Percentiles rank a stretch among this genome's conserved stretches.
phyloP scores from a whole-genome alignment of 768 basidiomycete genomes.

The Dentipellis sp. region DNA sequence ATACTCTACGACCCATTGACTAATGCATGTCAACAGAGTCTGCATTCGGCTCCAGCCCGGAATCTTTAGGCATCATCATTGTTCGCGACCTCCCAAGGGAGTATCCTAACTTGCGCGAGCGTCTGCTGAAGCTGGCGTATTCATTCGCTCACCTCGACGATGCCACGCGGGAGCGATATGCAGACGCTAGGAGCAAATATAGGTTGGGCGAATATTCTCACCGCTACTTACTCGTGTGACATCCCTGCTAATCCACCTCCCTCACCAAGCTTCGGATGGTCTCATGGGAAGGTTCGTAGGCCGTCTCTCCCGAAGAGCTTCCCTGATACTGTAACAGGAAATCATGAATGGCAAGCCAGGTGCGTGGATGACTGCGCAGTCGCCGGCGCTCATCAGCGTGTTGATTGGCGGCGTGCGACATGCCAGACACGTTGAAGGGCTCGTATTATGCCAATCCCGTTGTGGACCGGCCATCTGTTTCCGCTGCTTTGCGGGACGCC shows the following conservation, averaged over 20 bases:
- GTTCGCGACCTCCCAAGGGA: slow-evolving; percentile 69
- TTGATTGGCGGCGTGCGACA: background rate
- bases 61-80: slow-evolving; percentile 73
- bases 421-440: slow-evolving; percentile 75
- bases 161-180: slow-evolving; percentile 58
- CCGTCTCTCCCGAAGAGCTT: background rate
- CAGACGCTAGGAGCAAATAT: slow-evolving; percentile 63
- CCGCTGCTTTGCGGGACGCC: slow-evolving; percentile 38
- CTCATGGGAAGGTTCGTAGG: slow-evolving; percentile 72
- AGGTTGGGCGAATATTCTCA: slow-evolving; percentile 35
- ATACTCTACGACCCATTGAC: background rate
- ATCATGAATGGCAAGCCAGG: slow-evolving; percentile 93
- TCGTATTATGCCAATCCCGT: slow-evolving; percentile 90
- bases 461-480: slow-evolving; percentile 54
- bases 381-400: background rate
- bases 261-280: slow-evolving; percentile 81
- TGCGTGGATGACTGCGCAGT: slow-evolving; percentile 15
- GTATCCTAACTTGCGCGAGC: slow-evolving; percentile 56
- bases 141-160: slow-evolving; percentile 68
- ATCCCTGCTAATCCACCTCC: background rate
- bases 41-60: slow-evolving; percentile 75
- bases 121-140: slow-evolving; percentile 67
- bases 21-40: slow-evolving; percentile 34
- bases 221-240: background rate
- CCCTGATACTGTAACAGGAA: slow-evolving; percentile 39